Evolutionary conservation across 306 rosid species (phyloP), one percentile per base, ranked within the genome.

Genomic region (Lupinus albus): DNA sequence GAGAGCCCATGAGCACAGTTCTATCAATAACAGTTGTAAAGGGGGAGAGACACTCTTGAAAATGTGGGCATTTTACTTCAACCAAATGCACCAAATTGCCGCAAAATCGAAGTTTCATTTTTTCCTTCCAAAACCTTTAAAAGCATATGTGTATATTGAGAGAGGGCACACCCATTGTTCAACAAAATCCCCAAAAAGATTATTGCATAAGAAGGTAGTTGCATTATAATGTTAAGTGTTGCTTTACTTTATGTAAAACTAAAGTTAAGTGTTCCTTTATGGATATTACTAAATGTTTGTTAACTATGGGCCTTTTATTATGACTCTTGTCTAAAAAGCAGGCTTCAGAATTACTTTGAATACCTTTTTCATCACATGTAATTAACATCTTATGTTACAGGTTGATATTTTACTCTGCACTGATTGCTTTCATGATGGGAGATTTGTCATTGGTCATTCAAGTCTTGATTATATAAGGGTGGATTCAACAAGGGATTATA

Each of bases 371-470:
- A 35, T 68, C 42, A 33, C 70, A 33, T 48, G 72, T 80, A 56
- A 79, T 72, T 54, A 33, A 14, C 71, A 60, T 80, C 65, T 69
- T 21, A 13, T 79, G 61, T 75, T 61, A 49, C 97, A 94, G 97
- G 84, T 84, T 82, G 99, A 94, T 76, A 77, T 77, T 68, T 73
- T 86, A 72, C 85, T 94, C 36, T 94, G 99, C 80, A 73, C 83
- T 32, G 85, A 84, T 75, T 94, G 99, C 89, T 90, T 88, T 81
- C 89, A 86, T 72, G 99, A 85, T 73, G 99, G 99, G 60, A 90
- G 87, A 73, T 88, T 80, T 68, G 92, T 94, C 56, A 59, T 63
- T 62, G 95, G 99, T 72, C 99, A 94, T 80, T 90, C 97, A 54
- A 94, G 91, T 79, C 62, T 90, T 71, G 97, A 94, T 76, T 90